Conservation (phyloP, 768 basidiomycete species). For the Polyporus arcularius region DNA sequence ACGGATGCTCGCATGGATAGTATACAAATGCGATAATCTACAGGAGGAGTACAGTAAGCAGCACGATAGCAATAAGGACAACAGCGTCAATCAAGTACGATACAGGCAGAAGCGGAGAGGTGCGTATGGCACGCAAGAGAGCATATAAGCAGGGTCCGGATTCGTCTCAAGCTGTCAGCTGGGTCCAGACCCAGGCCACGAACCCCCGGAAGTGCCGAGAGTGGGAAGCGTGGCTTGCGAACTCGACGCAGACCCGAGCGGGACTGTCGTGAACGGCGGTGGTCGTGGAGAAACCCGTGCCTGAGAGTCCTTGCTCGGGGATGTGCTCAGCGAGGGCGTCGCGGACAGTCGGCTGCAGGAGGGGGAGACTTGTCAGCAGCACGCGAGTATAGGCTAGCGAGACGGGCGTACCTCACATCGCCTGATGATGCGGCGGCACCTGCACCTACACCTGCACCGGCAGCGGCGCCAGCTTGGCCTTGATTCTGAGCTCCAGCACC, state of each 20-base stretch:
- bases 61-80: conserved; percentile 21
- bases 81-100: conserved; percentile 10
- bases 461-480: neutral
- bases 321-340: conserved; percentile 31
- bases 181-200: neutral
- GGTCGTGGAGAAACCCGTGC: conserved; percentile 24
- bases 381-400: neutral
- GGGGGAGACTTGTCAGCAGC: neutral
- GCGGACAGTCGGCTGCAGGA: conserved; percentile 24
- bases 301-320: conserved; percentile 32
- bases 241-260: conserved; percentile 11
- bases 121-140: neutral
- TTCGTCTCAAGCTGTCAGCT: conserved; percentile 3
- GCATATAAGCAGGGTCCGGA: neutral
- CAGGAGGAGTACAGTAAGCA: conserved; percentile 19
- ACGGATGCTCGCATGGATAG: conserved; percentile 14
- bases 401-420: neutral
- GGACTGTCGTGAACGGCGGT: conserved; percentile 27
- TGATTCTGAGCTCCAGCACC: neutral
- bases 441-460: neutral
- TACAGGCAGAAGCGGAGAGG: neutral
- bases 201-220: too few relatives aligned
- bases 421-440: neutral
- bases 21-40: conserved; percentile 22
- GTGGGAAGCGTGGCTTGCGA: neutral